Evolutionary conservation across 2,329 filamentous ascomycete genomes (phyloP).

Genomic region (Curvularia verruculosa): DNA sequence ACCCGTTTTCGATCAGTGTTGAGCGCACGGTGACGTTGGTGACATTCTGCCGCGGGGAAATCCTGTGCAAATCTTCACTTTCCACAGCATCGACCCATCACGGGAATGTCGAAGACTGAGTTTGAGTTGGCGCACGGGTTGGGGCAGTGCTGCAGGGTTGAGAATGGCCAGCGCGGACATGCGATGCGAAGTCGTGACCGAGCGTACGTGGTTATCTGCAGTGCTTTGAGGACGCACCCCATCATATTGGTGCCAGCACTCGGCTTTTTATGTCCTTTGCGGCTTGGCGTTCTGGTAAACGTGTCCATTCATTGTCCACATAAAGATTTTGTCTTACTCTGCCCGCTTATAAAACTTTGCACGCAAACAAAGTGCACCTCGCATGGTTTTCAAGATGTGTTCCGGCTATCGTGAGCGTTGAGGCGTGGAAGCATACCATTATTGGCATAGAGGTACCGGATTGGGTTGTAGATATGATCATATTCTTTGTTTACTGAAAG

Average conservation of each 20-base stretch:
- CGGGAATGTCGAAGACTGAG: background rate
- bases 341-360: background rate
- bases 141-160: background rate
- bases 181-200: background rate
- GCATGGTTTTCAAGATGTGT: background rate
- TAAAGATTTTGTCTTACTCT: background rate
- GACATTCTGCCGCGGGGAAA: conserved; percentile 1
- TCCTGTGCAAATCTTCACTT: background rate
- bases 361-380: background rate
- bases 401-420: background rate
- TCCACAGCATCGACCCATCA: background rate
- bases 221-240: background rate
- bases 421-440: background rate
- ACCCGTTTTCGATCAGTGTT: conserved; percentile 3
- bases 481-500: background rate
- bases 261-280: background rate
- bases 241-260: background rate
- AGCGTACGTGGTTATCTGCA: background rate
- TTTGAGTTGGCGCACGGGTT: background rate
- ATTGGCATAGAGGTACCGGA: background rate
- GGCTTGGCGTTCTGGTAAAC: background rate
- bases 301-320: background rate
- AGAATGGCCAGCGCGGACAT: background rate
- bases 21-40: conserved; percentile 9
- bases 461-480: background rate